Evolutionary conservation across 768 basidiomycete species (phyloP).

Genomic region (Lentinula raphanica): DNA sequence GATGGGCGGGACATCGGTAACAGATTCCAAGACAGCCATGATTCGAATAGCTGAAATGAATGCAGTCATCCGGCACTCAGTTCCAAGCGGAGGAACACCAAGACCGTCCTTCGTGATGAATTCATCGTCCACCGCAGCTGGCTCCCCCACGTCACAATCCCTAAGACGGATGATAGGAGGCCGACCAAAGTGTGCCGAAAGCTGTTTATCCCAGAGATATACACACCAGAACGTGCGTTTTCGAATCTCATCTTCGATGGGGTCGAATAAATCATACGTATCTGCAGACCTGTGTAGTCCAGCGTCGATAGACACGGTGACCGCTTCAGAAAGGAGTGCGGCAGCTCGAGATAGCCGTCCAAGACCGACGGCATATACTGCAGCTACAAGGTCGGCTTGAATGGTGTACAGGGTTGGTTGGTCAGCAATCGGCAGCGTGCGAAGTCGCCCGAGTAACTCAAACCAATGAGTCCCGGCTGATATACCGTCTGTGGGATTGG

Average conservation of each 20-base stretch:
- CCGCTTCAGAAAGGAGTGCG: slow-evolving; percentile 77
- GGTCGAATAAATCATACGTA: slow-evolving; percentile 81
- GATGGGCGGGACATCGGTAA: slow-evolving; percentile 75
- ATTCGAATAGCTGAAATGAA: slow-evolving; percentile 75
- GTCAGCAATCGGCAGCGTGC: slow-evolving; percentile 86
- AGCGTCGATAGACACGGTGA: slow-evolving; percentile 84
- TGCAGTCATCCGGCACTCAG: slow-evolving; percentile 72
- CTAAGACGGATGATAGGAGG: slow-evolving; percentile 82
- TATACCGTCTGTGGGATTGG: slow-evolving; percentile 76
- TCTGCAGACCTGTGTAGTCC: slow-evolving; percentile 86
- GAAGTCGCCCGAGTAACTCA: slow-evolving; percentile 78
- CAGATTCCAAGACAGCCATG: slow-evolving; percentile 84
- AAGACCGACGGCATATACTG: slow-evolving; percentile 86
- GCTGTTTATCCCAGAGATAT: slow-evolving; percentile 95
- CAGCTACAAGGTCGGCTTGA: slow-evolving; percentile 87
- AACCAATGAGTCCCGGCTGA: slow-evolving; percentile 91
- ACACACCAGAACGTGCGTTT: slow-evolving; percentile 97
- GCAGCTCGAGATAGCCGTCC: slow-evolving; percentile 87
- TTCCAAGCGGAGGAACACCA: slow-evolving; percentile 61
- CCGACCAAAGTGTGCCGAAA: slow-evolving; percentile 82
- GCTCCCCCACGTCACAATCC: slow-evolving; percentile 91
- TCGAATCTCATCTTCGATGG: slow-evolving; percentile 85
- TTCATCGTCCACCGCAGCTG: slow-evolving; percentile 83
- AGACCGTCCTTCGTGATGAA: slow-evolving; percentile 74
- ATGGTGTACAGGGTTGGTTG: slow-evolving; percentile 88